Evolutionary conservation across 2,329 filamentous ascomycete species (phyloP).

Genomic region (Colletotrichum sp.): DNA sequence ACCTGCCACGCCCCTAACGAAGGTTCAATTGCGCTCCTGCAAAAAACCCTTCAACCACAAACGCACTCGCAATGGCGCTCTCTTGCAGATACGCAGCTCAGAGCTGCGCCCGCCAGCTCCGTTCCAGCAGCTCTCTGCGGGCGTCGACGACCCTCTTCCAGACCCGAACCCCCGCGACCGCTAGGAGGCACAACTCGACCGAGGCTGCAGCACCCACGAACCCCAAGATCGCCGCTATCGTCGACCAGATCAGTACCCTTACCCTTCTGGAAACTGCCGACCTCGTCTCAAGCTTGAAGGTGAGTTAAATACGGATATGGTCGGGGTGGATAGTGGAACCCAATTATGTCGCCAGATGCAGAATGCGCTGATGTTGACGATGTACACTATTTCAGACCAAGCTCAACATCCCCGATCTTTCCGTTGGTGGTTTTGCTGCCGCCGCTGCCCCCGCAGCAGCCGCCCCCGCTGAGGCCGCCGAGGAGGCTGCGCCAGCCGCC

Average conservation of each 20-base stretch:
- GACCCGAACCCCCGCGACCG: slow-evolving; percentile 50
- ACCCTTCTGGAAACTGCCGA: slow-evolving; percentile 97
- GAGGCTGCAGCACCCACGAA: slow-evolving; percentile 69
- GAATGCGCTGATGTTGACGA: slow-evolving; percentile 9
- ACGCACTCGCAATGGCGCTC: slow-evolving; percentile 59
- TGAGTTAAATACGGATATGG: slow-evolving; percentile 42
- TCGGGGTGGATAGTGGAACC: background rate
- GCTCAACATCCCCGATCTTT: slow-evolving; percentile 97
- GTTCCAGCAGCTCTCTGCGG: slow-evolving; percentile 51
- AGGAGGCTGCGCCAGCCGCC: slow-evolving; percentile 85
- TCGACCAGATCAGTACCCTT: slow-evolving; percentile 98
- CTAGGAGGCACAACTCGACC: slow-evolving; percentile 88
- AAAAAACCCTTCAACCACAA: background rate
- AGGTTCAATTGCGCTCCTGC: slow-evolving; percentile 9
- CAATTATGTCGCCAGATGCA: background rate
- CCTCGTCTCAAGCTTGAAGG: slow-evolving; percentile 93
- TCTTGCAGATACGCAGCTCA: slow-evolving; percentile 68
- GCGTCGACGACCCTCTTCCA: slow-evolving; percentile 49
- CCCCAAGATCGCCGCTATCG: slow-evolving; percentile 93
- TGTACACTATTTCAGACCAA: slow-evolving; percentile 64
- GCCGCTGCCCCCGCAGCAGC: slow-evolving; percentile 56
- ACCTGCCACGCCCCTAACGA: background rate
- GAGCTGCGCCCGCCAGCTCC: slow-evolving; percentile 68
- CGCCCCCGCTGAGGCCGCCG: slow-evolving; percentile 77
- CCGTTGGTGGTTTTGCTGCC: slow-evolving; percentile 87